Evolutionary conservation across 2,329 filamentous ascomycete species (phyloP), one percentile per base, ranked within the genome.

Genomic region (Colletotrichum sp.): DNA sequence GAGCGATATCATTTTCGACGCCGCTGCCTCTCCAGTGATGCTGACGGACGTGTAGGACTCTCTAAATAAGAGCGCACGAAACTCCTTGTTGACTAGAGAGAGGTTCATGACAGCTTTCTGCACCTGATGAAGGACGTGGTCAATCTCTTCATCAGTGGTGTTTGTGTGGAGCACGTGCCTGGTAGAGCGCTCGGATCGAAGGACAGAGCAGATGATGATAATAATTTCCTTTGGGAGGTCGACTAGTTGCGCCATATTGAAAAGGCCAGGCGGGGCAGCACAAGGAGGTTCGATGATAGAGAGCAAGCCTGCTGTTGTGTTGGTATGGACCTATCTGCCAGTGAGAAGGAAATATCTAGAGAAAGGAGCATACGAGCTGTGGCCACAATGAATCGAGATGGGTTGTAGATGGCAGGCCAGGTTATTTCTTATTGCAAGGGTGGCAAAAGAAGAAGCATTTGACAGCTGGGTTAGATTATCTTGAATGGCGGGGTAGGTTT

Each of bases 301-400:
- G 19, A 44, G 39, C 0, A 11, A 44, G 19, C 3, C 19, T 44
- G 39, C 39, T 44, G 19, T 44, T 44, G 39, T 11, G 39, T 44
- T n/a, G 39, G 39, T n/a, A 44, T 44, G 8, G 9, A n/a, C 19
- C 39, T n/a, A 36, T 44, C 1, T 5, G 39, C 39, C 39, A 11
- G 39, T 11, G 39, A 44, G 39, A n/a, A 11, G 5, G 36, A 44
- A 44, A 44, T 19, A n/a, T 3, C 5, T 44, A 5, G 39, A 44
- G 5, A 44, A 44, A 44, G 39, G 39, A 44, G 36, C 15, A 2
- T 39, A 8, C 1, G 36, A 19, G 19, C 19, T 44, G 39, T 44
- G 8, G 39, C 5, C 16, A 44, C 39, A 44, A 11, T 11, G 0
- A 44, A 44, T 0, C 1, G 5, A n/a, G 3, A 44, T 1, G 5